Base-by-base conservation (phyloP, 768 basidiomycete genomes). In the Sutorius australiensis region DNA sequence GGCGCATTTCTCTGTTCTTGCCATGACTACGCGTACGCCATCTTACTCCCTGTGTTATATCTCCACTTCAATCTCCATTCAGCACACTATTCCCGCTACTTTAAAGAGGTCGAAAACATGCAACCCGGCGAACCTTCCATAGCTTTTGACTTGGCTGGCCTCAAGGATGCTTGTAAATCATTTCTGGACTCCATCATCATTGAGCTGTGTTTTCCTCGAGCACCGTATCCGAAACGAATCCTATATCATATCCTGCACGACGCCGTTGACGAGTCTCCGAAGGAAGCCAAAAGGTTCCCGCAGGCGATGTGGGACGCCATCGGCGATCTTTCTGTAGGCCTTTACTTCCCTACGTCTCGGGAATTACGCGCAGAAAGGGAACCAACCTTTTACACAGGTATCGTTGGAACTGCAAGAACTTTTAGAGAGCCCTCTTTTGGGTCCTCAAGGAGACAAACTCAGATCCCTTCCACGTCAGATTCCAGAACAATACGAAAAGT, bases 101-200 rank as follows among this genome's bases (percentile, higher is more conserved):
- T 89, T 76, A 87, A 82, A 67, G 68, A 57, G 59, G 61, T 63
- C 59, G 57, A 75, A 67, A 55, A 64, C 56, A 44, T 51, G 1
- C 73, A 77, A 32, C 68, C 70, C 0, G 75, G 74, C 14, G 78
- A 81, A 32, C 68, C 75, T 12, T 81, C 82, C 56, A 74, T 83
- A 40, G 71, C 78, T 11, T 92, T 93, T 65, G 84, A 88, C 59
- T 84, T 80, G 80, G 71, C 56, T 7, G 77, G 77, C 46, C 68
- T 89, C 55, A 80, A 81, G 59, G 75, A 75, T 30, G 84, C 84
- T 19, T 82, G 86, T 59, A 77, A 78, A 60, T 92, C 91, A 4
- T 91, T 90, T 71, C 68, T 92, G 45, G 90, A 92, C 67, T 89
- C 88, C 0, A 87, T 92, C 53, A 80, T 93, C 55, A 80, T 92